phyloP scores from a whole-genome alignment of 305 asterid genomes.

The Ilex paraguariensis region DNA sequence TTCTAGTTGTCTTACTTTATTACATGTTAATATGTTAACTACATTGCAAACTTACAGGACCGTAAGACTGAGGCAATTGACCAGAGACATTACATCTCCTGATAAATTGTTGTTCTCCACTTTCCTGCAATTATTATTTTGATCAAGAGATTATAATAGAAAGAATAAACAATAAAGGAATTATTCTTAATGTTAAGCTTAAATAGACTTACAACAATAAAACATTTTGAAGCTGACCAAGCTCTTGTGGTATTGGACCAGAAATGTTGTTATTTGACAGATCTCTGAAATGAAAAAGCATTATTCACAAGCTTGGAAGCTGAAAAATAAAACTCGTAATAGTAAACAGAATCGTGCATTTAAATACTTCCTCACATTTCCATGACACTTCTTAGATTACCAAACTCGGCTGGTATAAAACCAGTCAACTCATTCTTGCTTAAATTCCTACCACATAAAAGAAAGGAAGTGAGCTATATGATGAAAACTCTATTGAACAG shows the following conservation, averaged over 20 bases:
- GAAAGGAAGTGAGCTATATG: conserved; percentile 6
- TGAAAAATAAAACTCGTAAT: background rate
- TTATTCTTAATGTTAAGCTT: too few relatives aligned
- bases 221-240: conserved; percentile 83
- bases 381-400: conserved; percentile 88
- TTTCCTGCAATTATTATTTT: conserved; percentile 36
- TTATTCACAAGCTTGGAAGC: background rate
- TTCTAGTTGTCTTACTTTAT: too few relatives aligned
- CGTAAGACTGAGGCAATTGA: conserved; percentile 67
- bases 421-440: conserved; percentile 76
- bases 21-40: too few relatives aligned
- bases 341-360: background rate
- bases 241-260: conserved; percentile 78
- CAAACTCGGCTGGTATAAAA: conserved; percentile 76
- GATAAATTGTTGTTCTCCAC: conserved; percentile 79
- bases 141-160: too few relatives aligned
- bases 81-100: conserved; percentile 66
- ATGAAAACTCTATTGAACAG: background rate
- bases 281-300: conserved; percentile 46
- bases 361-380: conserved; percentile 60
- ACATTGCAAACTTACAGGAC: conserved; percentile 52
- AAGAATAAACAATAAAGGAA: too few relatives aligned
- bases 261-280: conserved; percentile 79
- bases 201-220: conserved; percentile 61
- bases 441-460: conserved; percentile 49